Conservation (phyloP, 768 basidiomycete species). For the Hygrophorus pudorinus region DNA sequence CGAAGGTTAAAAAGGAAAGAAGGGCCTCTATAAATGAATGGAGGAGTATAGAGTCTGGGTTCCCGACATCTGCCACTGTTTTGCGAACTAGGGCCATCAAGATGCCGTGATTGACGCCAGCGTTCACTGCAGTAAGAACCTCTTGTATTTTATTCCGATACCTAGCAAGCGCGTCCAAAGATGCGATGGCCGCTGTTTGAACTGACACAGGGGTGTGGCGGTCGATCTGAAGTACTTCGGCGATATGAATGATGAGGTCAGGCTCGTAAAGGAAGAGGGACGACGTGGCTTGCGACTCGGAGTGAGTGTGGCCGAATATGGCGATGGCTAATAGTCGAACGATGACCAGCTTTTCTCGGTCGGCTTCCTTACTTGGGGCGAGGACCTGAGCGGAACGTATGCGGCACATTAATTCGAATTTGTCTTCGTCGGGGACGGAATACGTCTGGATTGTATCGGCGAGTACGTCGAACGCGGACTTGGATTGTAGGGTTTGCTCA, state of each 20-base stretch:
- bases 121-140: conserved; percentile 84
- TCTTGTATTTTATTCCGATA: conserved; percentile 80
- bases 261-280: conserved; percentile 92
- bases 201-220: conserved; percentile 58
- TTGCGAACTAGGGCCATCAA: conserved; percentile 83
- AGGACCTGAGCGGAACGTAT: conserved; percentile 74
- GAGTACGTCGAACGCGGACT: conserved; percentile 59
- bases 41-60: conserved; percentile 53
- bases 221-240: conserved; percentile 82
- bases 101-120: conserved; percentile 92
- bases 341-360: conserved; percentile 71
- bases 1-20: conserved; percentile 76
- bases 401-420: conserved; percentile 80
- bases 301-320: conserved; percentile 82
- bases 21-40: conserved; percentile 79
- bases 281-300: conserved; percentile 68
- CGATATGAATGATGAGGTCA: conserved; percentile 79
- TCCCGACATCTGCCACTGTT: conserved; percentile 64
- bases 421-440: conserved; percentile 69
- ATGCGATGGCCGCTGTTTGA: conserved; percentile 77
- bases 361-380: conserved; percentile 41
- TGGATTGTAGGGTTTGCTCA: conserved; percentile 47
- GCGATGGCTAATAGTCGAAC: conserved; percentile 82
- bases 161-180: conserved; percentile 84
- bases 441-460: conserved; percentile 61